These are phyloP conservation scores for Pichia sp. DNA, from an alignment of 1,139 yeast genomes.

Conservation along the genomic window DNA sequence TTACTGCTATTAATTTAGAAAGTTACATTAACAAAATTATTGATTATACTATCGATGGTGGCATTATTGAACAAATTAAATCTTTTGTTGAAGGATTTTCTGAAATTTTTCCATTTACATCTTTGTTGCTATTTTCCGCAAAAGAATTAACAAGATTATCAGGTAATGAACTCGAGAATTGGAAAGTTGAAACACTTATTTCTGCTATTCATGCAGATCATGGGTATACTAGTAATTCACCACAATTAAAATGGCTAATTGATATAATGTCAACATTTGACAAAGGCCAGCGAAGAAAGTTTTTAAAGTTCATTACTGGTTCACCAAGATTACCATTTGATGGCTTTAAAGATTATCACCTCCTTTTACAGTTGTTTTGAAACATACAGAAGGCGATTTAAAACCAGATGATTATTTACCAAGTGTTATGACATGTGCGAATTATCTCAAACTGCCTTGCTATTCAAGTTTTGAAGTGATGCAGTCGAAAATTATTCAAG, in stretches of 20 bases:
- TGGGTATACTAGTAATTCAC: slow-evolving; percentile 75
- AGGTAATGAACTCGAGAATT: slow-evolving; percentile 79
- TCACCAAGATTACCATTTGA: slow-evolving; percentile 92
- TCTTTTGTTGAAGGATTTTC: slow-evolving; percentile 81
- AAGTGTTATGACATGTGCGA: slow-evolving; percentile 98
- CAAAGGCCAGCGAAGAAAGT: slow-evolving; percentile 54
- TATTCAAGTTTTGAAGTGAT: slow-evolving; percentile 61
- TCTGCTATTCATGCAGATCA: slow-evolving; percentile 78
- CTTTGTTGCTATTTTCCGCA: slow-evolving; percentile 66
- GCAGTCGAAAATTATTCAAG: slow-evolving; percentile 53
- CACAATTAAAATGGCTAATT: slow-evolving; percentile 53
- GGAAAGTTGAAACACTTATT: slow-evolving; percentile 63
- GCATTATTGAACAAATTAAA: slow-evolving; percentile 58
- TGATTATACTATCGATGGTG: slow-evolving; percentile 57
- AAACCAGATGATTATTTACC: slow-evolving; percentile 83
- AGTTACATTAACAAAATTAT: slow-evolving; percentile 52
- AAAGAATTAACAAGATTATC: slow-evolving; percentile 65
- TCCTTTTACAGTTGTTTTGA: slow-evolving; percentile 79
- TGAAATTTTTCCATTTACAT: slow-evolving; percentile 71
- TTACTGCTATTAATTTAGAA: slow-evolving; percentile 51
- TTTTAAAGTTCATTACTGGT: slow-evolving; percentile 87
- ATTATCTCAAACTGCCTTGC: slow-evolving; percentile 83
- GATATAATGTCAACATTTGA: slow-evolving; percentile 52
- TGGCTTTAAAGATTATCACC: slow-evolving; percentile 82
- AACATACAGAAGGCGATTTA: slow-evolving; percentile 61